A percentile compares a stretch with the other conserved stretches of the same genome.
Evolutionary conservation across 2,329 filamentous ascomycete species (phyloP).

Genomic region (Talaromyces sp.): DNA sequence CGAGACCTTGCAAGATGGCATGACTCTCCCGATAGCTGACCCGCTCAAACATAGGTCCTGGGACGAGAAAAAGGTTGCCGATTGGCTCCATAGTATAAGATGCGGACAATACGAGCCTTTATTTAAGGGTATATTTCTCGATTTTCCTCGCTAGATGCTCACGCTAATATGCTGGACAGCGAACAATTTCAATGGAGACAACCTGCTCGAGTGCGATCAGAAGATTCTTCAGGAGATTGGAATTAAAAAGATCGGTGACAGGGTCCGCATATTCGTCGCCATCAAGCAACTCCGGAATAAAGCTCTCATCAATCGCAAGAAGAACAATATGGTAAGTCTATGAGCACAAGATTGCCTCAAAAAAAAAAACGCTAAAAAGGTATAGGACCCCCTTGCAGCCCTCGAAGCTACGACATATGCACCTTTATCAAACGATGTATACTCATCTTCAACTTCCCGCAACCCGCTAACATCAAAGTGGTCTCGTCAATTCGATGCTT

Average conservation of each 20-base stretch:
- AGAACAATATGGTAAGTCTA: conserved; percentile 74
- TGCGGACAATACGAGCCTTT: conserved; percentile 90
- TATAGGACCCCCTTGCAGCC: conserved; percentile 75
- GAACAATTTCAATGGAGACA: conserved; percentile 97
- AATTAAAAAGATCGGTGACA: conserved; percentile 94
- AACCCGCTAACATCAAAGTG: conserved; percentile 53
- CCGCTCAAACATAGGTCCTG: conserved; percentile 54
- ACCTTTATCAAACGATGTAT: conserved; percentile 63
- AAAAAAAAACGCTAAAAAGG: conserved; percentile 19
- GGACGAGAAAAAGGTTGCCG: conserved; percentile 87
- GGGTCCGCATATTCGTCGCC: conserved; percentile 82
- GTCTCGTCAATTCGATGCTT: conserved; percentile 47
- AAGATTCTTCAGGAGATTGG: conserved; percentile 96
- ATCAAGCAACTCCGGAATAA: conserved; percentile 80
- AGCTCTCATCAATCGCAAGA: conserved; percentile 72
- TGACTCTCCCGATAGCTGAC: conserved; percentile 22
- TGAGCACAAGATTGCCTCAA: too few species aligned
- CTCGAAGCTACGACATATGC: conserved; percentile 65
- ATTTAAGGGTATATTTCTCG: conserved; percentile 59
- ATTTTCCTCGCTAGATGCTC: neutral
- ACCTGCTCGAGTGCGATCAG: conserved; percentile 94
- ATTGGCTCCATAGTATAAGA: conserved; percentile 87
- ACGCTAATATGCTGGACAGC: conserved; percentile 38
- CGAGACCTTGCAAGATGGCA: neutral
- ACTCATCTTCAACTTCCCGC: conserved; percentile 54